Evolutionary conservation across 73 alveolate species (phyloP).

Genomic region (Symbiodinium natans): DNA sequence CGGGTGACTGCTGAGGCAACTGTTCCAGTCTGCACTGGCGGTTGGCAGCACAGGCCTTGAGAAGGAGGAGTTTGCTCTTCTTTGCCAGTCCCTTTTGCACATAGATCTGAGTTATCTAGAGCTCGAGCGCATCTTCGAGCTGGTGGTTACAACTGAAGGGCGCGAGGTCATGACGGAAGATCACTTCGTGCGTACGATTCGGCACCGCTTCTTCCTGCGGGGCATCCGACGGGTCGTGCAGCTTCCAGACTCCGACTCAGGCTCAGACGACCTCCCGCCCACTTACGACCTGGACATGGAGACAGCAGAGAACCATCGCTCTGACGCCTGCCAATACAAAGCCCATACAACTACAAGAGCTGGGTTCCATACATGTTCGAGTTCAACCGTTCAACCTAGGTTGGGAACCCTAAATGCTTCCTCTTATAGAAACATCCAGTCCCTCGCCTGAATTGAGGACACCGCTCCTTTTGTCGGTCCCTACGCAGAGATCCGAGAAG

Average conservation of each 20-base stretch:
- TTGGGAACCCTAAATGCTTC: too few relatives aligned
- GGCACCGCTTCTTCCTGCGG: conserved; percentile 57
- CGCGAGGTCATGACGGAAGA: conserved; percentile 81
- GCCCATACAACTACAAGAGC: too few relatives aligned
- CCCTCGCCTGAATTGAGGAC: neutral
- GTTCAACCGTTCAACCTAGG: too few relatives aligned
- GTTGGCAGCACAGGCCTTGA: neutral
- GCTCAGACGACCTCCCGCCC: neutral
- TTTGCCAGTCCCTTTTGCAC: conserved; percentile 49
- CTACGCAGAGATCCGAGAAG: conserved; percentile 54
- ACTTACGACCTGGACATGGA: conserved; percentile 53
- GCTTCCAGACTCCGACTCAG: conserved; percentile 15
- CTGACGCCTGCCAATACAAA: neutral
- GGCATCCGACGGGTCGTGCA: conserved; percentile 78
- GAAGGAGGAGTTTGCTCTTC: neutral
- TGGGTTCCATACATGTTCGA: too few relatives aligned
- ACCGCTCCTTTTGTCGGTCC: conserved; percentile 43
- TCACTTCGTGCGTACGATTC: conserved; percentile 64
- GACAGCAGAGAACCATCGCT: conserved; percentile 6
- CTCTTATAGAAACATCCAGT: too few relatives aligned
- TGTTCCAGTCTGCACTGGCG: neutral
- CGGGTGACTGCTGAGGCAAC: neutral
- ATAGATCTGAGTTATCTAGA: conserved; percentile 58
- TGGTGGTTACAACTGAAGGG: conserved; percentile 54
- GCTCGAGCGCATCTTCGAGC: conserved; percentile 79